These are phyloP conservation scores for Immersiella caudata DNA, from an alignment of 495 filamentous ascomycete species.

Conservation along the genomic window DNA sequence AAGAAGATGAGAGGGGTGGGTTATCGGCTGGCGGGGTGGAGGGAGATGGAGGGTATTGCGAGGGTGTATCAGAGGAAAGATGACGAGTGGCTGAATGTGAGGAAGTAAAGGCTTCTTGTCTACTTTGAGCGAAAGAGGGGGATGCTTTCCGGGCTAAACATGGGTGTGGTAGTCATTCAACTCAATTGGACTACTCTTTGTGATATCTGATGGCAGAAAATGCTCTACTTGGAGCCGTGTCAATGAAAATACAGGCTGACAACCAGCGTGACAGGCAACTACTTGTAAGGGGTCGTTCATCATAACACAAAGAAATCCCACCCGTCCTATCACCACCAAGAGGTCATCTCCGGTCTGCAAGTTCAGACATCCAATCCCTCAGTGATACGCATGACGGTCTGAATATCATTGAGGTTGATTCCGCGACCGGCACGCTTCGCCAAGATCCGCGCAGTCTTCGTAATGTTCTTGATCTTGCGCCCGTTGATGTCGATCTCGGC, in stretches of 20 bases:
- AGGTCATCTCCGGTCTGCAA: not conserved
- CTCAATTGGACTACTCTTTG: too few species aligned
- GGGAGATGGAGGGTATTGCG: constrained; percentile 2
- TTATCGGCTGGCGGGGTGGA: not conserved
- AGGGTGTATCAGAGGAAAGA: not conserved
- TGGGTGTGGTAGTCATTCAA: too few species aligned
- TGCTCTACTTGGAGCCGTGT: too few species aligned
- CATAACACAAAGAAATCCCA: too few species aligned
- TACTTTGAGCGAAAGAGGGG: too few species aligned
- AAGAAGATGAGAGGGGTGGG: not conserved
- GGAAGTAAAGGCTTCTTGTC: too few species aligned
- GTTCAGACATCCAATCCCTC: constrained; percentile 21
- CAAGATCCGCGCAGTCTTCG: constrained; percentile 35
- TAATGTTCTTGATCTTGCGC: constrained; percentile 27
- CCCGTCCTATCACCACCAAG: not conserved
- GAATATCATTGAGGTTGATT: constrained; percentile 24
- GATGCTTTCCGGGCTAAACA: too few species aligned
- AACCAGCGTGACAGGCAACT: too few species aligned
- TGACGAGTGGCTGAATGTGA: not conserved
- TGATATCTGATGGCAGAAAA: too few species aligned
- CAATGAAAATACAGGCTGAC: too few species aligned
- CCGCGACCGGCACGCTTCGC: constrained; percentile 22
- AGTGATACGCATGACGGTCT: constrained; percentile 28
- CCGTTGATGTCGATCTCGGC: constrained; percentile 32
- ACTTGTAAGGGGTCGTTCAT: too few species aligned